Evolutionary conservation across 1,284 basidiomycete genomes (phyloP).

Genomic region (Boletellus dicymbophilus): DNA sequence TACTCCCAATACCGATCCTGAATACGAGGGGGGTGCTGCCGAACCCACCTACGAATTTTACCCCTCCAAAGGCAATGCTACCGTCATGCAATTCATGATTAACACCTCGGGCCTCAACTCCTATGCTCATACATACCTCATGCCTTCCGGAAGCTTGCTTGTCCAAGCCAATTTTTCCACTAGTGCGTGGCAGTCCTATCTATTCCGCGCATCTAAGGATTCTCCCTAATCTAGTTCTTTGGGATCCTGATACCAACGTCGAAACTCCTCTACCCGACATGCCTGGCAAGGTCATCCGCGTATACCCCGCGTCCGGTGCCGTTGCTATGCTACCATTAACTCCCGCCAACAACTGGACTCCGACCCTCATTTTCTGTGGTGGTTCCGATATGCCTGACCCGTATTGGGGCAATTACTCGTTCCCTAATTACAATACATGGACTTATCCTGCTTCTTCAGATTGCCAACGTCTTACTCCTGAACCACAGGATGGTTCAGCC

Average conservation of each 20-base stretch:
- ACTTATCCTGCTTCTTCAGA: conserved; percentile 61
- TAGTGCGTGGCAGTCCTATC: conserved; percentile 43
- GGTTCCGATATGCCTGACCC: conserved; percentile 76
- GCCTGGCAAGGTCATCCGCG: conserved; percentile 71
- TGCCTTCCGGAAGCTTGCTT: conserved; percentile 84
- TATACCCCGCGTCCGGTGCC: conserved; percentile 93
- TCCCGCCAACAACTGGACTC: conserved; percentile 85
- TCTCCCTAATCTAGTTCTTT: conserved; percentile 48
- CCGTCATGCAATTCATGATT: conserved; percentile 77
- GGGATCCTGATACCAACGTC: conserved; percentile 58
- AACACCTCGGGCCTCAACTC: conserved; percentile 88
- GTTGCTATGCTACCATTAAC: conserved; percentile 91
- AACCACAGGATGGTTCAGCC: conserved; percentile 63
- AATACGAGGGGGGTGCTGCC: conserved; percentile 62
- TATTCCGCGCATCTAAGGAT: conserved; percentile 11
- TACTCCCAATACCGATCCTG: conserved; percentile 65
- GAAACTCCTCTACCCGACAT: conserved; percentile 66
- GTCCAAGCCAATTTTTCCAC: conserved; percentile 86
- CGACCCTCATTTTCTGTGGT: conserved; percentile 89
- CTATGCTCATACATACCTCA: conserved; percentile 84
- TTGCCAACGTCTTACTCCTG: conserved; percentile 79
- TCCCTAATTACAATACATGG: conserved; percentile 67
- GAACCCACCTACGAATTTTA: conserved; percentile 82
- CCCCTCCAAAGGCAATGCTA: conserved; percentile 61
- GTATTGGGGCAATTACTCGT: conserved; percentile 74